These are phyloP conservation scores for Tulasnella sp. DNA, from an alignment of 768 basidiomycete genomes.

Conservation along the genomic window DNA sequence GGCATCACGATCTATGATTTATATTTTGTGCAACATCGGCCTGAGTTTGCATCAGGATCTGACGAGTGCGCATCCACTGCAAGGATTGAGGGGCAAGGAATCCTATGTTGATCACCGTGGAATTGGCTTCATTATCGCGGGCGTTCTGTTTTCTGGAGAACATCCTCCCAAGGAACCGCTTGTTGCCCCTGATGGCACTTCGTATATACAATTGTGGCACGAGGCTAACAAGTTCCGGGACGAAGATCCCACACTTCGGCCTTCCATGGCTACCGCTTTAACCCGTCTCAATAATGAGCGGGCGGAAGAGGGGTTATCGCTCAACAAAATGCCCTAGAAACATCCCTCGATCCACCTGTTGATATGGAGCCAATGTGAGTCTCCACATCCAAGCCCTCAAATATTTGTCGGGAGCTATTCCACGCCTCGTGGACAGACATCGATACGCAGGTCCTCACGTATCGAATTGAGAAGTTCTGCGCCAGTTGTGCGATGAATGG, in stretches of 20 bases:
- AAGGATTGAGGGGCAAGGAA: not conserved
- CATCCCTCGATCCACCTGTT: not conserved
- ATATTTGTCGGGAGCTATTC: no score
- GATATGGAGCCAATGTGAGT: not conserved
- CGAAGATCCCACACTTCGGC: not conserved
- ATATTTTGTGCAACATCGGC: not conserved
- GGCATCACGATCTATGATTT: constrained; percentile 10
- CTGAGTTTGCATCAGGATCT: not conserved
- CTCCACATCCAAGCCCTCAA: not conserved
- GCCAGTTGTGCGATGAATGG: no score
- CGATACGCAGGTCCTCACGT: not conserved
- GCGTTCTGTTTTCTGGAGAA: not conserved
- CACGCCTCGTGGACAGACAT: no score
- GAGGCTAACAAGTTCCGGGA: not conserved
- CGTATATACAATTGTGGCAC: not conserved
- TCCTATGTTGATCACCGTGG: not conserved
- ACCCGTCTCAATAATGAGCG: not conserved
- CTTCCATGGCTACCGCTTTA: not conserved
- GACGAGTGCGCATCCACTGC: not conserved
- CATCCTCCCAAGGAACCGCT: not conserved
- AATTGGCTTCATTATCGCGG: not conserved
- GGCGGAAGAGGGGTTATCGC: not conserved
- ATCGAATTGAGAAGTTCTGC: not conserved
- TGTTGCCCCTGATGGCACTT: not conserved
- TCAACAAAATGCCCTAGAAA: not conserved